Base-by-base conservation (phyloP, 306 rosid genomes). In the Gastrolobium bilobum region DNA sequence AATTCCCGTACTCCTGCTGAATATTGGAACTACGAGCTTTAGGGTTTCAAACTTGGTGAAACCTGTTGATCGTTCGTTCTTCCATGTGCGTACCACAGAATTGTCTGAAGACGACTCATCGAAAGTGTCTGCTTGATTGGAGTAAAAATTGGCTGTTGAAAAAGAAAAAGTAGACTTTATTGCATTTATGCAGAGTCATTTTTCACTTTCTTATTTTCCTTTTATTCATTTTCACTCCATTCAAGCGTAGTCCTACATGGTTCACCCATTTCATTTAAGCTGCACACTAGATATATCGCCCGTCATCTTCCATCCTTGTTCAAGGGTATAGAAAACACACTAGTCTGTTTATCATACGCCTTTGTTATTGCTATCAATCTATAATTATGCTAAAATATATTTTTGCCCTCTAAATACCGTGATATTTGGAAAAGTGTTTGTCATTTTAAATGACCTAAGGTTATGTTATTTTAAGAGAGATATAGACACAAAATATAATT, bases 1-100 rank as follows among this genome's bases (percentile, higher is more conserved):
- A 14, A 30, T 77, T 70, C 79, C 33, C 26, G 42, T 44, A 75
- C 65, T 50, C 44, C 40, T 52, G 38, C 60, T 6, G 11, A 50
- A 52, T 61, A n/a, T 40, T 39, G 14, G 37, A 68, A 37, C 54
- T 43, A 8, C 15, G 57, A 40, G 4, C 20, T 7, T 4, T 14
- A 31, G 37, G 29, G 62, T 13, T 44, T 57, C 7, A 61, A 66
- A 64, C 35, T 56, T 10, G 59, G 51, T 54, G 48, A 53, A 42
- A 64, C 75, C 39, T 59, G 39, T 35, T 26, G 64, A 37, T 61
- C 47, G 30, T 46, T 61, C 47, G 30, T 46, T 40, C 11, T 48
- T 57, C 33, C 11, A 0, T 14, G 37, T 54, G 73, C 48, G 3
- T 14, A 63, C 52, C 44, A 53, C 52, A 39, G 7, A 73, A 34